Percentiles rank a stretch among this genome's conserved stretches.
These are phyloP conservation scores for Globisporangium abappressorium DNA, from an alignment of 352 stramenopile species.

Conservation along the genomic window DNA sequence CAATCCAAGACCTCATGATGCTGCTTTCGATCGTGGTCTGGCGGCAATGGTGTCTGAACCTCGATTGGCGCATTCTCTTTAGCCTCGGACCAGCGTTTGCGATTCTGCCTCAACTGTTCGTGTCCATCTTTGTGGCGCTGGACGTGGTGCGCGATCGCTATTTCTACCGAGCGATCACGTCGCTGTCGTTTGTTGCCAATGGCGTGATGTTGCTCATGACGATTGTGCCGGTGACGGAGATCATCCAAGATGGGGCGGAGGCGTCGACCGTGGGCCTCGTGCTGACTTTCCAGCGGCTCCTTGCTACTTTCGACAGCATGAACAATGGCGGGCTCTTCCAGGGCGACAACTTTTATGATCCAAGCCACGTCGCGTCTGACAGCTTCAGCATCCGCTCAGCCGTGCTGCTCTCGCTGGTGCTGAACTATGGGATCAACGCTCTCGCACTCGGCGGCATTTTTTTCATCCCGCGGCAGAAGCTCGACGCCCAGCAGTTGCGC, in stretches of 20 bases:
- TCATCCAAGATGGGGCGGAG: conserved; percentile 53
- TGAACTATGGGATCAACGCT: conserved; percentile 47
- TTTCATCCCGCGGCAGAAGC: conserved; percentile 52
- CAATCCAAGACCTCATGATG: conserved; percentile 21
- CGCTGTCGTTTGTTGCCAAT: conserved; percentile 21
- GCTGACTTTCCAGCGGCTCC: conserved; percentile 49
- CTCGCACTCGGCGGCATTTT: conserved; percentile 29
- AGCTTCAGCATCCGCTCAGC: conserved; percentile 24
- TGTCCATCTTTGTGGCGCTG: conserved; percentile 23
- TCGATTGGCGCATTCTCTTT: conserved; percentile 37
- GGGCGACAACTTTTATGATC: conserved; percentile 30
- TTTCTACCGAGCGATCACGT: conserved; percentile 30
- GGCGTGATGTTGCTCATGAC: conserved; percentile 24
- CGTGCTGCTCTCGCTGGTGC: conserved; percentile 30
- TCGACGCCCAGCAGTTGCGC: conserved; percentile 57
- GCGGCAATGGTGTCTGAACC: conserved; percentile 43
- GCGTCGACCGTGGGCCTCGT: conserved; percentile 49
- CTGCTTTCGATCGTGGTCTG: conserved; percentile 30
- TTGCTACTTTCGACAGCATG: conserved; percentile 41
- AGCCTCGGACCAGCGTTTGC: conserved; percentile 21
- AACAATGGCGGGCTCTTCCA: conserved; percentile 38
- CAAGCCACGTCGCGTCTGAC: conserved; percentile 25
- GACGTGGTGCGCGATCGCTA: conserved; percentile 25
- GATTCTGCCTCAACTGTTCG: conserved; percentile 29
- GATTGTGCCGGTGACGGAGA: conserved; percentile 52